phyloP scores from a whole-genome alignment of 2,329 filamentous ascomycete genomes.

The Penicillium hesseltinei region DNA sequence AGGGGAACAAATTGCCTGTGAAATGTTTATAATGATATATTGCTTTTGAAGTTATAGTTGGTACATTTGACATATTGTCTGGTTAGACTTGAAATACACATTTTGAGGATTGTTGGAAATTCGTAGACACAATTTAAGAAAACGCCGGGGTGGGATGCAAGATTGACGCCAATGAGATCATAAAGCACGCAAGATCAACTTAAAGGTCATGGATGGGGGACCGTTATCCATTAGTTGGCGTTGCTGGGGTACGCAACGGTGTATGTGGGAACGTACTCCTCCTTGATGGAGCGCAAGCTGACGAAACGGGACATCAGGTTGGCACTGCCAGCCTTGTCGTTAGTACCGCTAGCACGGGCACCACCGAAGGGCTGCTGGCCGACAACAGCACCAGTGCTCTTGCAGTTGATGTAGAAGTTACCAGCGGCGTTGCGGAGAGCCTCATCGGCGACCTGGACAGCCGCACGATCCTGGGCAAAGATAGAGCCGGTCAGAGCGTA shows the following conservation, averaged over 20 bases:
- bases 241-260: constrained; percentile 71
- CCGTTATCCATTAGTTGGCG: constrained; percentile 47
- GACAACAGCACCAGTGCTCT: constrained; percentile 67
- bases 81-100: constrained; percentile 5
- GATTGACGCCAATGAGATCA: constrained; percentile 20
- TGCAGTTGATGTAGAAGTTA: constrained; percentile 47
- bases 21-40: not conserved
- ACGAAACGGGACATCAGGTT: constrained; percentile 66
- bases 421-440: constrained; percentile 40
- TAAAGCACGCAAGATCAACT: constrained; percentile 16
- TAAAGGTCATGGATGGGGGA: not conserved
- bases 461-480: constrained; percentile 42
- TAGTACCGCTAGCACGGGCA: constrained; percentile 66
- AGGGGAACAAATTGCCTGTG: not conserved
- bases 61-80: constrained; percentile 3
- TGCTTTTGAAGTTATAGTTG: not conserved
- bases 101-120: constrained; percentile 1
- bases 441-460: constrained; percentile 36
- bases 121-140: not conserved
- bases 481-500: constrained; percentile 47
- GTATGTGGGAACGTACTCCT: constrained; percentile 67
- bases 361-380: constrained; percentile 73
- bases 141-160: constrained; percentile 26
- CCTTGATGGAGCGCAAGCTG: constrained; percentile 67
- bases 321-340: constrained; percentile 69